Percentiles rank a stretch among this genome's conserved stretches.
Conservation (phyloP, 441 rosid species). For the Brassica balearica region DNA sequence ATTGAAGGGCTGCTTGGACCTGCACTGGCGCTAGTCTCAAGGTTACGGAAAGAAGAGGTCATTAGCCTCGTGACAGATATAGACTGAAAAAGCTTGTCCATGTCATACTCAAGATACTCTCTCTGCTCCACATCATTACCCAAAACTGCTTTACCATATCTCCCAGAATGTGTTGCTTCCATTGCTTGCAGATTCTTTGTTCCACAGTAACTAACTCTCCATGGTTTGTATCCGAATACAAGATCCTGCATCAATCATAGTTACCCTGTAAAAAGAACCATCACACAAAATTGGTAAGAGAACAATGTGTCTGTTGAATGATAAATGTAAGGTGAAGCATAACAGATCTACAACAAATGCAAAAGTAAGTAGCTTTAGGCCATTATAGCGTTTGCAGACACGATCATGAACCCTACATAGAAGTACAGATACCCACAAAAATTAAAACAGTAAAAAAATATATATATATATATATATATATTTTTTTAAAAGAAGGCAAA, state of each 20-base stretch:
- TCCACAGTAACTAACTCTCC: conserved; percentile 12
- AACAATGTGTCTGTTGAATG: neutral
- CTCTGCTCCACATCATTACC: no score
- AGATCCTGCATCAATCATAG: neutral
- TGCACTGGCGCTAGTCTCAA: conserved; percentile 54
- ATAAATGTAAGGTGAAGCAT: conserved; percentile 22
- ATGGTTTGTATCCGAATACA: neutral
- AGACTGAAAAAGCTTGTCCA: no score
- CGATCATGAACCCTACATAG: neutral
- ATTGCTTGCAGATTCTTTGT: no score
- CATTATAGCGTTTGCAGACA: neutral
- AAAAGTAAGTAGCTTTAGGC: neutral
- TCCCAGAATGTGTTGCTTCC: no score
- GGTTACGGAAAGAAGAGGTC: conserved; percentile 2
- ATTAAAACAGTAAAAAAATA: neutral
- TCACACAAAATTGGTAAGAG: neutral
- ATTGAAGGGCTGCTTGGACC: conserved; percentile 66
- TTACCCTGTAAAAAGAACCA: neutral
- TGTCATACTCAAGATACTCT: no score
- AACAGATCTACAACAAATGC: neutral
- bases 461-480: no score
- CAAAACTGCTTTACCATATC: no score
- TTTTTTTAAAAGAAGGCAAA: neutral
- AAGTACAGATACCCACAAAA: neutral
- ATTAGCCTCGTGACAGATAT: no score